phyloP scores from a whole-genome alignment of 139 green algal genomes.

The Tetradesmus obliquus region DNA sequence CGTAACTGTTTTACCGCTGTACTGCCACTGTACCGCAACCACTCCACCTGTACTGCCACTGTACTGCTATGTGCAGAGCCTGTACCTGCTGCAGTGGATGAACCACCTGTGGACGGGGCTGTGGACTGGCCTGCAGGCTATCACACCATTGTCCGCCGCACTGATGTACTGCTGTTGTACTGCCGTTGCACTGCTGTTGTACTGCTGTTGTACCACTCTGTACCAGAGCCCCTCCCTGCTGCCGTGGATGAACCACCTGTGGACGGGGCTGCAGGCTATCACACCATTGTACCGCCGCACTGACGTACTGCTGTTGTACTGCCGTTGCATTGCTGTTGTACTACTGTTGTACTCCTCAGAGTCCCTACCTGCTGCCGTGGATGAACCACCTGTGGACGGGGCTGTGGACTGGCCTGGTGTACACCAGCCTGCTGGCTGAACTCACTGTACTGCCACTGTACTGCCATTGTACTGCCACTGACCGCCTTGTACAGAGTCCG shows the following conservation, averaged over 20 bases:
- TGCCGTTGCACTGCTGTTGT: not conserved
- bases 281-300: too few relatives aligned
- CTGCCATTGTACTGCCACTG: too few relatives aligned
- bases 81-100: constrained; percentile 16
- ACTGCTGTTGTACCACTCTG: not conserved
- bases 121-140: not conserved
- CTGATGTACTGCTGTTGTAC: not conserved
- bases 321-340: too few relatives aligned
- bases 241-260: constrained; percentile 36
- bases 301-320: too few relatives aligned
- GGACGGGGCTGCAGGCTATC: constrained; percentile 17
- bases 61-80: not conserved
- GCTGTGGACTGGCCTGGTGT: constrained; percentile 28
- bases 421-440: not conserved
- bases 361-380: constrained; percentile 19
- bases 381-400: constrained; percentile 44
- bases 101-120: constrained; percentile 34
- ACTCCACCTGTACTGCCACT: not conserved
- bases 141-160: too few relatives aligned
- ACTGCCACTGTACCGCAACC: not conserved
- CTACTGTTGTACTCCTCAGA: not conserved
- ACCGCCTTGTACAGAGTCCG: not conserved
- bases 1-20: too few relatives aligned
- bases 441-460: too few relatives aligned
- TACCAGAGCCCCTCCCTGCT: constrained; percentile 17